Evolutionary conservation across 306 rosid species (phyloP).

Genomic region (Glycyrrhiza uralensis): DNA sequence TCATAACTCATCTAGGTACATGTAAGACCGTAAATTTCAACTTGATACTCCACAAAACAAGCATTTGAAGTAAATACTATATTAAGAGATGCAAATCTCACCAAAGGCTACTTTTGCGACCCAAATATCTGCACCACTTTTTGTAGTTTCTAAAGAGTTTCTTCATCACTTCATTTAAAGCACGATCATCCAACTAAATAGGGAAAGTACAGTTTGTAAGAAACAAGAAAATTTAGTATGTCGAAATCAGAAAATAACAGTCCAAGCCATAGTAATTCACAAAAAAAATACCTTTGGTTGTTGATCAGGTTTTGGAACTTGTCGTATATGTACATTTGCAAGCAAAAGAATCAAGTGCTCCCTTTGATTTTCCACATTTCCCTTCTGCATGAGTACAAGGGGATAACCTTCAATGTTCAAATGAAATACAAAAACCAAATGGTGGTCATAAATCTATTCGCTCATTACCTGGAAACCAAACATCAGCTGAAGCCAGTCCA

Average conservation of each 20-base stretch:
- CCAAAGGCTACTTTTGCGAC: conserved; percentile 99
- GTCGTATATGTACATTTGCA: conserved; percentile 86
- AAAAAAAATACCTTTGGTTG: conserved; percentile 61
- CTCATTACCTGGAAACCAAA: conserved; percentile 88
- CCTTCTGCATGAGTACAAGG: conserved; percentile 54
- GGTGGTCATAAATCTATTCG: conserved; percentile 12
- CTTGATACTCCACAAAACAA: neutral
- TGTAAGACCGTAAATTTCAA: conserved; percentile 11
- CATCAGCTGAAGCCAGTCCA: conserved; percentile 94
- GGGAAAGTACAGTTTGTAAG: conserved; percentile 15
- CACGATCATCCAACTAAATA: conserved; percentile 76
- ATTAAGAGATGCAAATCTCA: conserved; percentile 43
- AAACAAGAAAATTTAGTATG: neutral
- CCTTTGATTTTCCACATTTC: conserved; percentile 92
- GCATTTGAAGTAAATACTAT: neutral
- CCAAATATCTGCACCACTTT: conserved; percentile 92
- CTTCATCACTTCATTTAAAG: conserved; percentile 87
- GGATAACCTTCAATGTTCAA: conserved; percentile 8
- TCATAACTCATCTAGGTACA: neutral
- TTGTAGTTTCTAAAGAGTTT: conserved; percentile 89
- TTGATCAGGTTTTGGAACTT: conserved; percentile 63
- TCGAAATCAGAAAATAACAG: conserved; percentile 16
- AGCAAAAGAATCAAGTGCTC: conserved; percentile 95
- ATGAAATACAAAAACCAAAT: conserved; percentile 20
- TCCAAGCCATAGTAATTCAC: neutral